Conservation (phyloP, 768 basidiomycete genomes). For the Trametes cingulata region DNA sequence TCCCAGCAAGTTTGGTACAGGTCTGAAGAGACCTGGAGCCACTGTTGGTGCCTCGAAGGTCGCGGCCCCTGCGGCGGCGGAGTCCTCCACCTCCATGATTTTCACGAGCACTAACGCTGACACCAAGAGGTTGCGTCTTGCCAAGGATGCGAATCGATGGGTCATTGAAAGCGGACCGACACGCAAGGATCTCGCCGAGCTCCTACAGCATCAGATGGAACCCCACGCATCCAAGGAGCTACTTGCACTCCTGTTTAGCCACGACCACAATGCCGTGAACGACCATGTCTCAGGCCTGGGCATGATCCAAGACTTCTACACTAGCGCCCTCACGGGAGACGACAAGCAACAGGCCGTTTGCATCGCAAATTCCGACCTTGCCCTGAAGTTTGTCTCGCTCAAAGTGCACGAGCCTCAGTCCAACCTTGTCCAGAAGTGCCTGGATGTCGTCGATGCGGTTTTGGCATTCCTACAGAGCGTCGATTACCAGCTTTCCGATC, state of each 20-base stretch:
- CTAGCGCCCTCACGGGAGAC: slow-evolving; percentile 54
- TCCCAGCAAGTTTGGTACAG: slow-evolving; percentile 40
- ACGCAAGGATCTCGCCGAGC: slow-evolving; percentile 83
- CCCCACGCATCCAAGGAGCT: slow-evolving; percentile 76
- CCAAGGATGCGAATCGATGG: slow-evolving; percentile 82
- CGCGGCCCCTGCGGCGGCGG: slow-evolving; percentile 33
- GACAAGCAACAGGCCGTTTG: slow-evolving; percentile 64
- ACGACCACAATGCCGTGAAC: slow-evolving; percentile 93
- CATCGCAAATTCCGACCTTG: slow-evolving; percentile 86
- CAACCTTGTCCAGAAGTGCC: slow-evolving; percentile 81
- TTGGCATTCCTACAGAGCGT: slow-evolving; percentile 71
- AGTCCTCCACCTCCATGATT: slow-evolving; percentile 16
- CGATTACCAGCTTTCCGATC: slow-evolving; percentile 79
- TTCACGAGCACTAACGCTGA: slow-evolving; percentile 60
- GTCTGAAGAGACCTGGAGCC: slow-evolving; percentile 48
- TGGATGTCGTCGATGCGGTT: slow-evolving; percentile 84
- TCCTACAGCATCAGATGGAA: slow-evolving; percentile 91
- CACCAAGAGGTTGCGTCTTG: slow-evolving; percentile 62
- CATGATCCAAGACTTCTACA: slow-evolving; percentile 74
- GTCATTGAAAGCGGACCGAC: slow-evolving; percentile 83
- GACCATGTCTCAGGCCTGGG: slow-evolving; percentile 83
- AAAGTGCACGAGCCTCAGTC: slow-evolving; percentile 90
- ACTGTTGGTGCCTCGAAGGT: slow-evolving; percentile 35
- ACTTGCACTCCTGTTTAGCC: slow-evolving; percentile 81
- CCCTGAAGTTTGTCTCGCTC: slow-evolving; percentile 91